Evolutionary conservation across 306 rosid genomes (phyloP).

Genomic region (Albizia julibrissin): DNA sequence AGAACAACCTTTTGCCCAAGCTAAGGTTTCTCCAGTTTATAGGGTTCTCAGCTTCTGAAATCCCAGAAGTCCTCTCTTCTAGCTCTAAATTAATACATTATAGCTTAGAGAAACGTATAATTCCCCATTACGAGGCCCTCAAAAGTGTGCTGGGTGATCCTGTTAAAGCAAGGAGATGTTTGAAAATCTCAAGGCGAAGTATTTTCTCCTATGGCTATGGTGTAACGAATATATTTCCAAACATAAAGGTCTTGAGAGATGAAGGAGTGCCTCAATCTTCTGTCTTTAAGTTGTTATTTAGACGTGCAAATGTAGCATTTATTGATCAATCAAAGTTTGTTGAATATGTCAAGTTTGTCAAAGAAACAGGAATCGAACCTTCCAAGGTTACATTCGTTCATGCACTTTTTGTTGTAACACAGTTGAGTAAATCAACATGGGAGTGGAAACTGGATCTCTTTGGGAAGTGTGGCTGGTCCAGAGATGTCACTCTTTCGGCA

Average conservation of each 20-base stretch:
- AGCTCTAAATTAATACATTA: accelerated
- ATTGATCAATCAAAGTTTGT: background rate
- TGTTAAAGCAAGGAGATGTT: too few species aligned
- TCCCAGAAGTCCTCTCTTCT: background rate
- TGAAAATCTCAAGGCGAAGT: too few species aligned
- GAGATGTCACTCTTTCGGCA: constrained; percentile 4
- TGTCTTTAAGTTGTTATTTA: background rate
- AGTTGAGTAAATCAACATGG: background rate
- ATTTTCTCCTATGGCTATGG: background rate
- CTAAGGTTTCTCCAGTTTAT: background rate
- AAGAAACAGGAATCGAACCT: background rate
- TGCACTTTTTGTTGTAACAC: background rate
- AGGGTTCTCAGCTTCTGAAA: background rate
- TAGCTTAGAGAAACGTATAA: constrained; percentile 8
- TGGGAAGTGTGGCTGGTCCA: background rate
- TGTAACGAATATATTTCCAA: too few species aligned
- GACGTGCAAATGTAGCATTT: background rate
- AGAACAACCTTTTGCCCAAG: background rate
- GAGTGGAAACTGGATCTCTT: background rate
- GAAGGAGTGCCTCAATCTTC: background rate
- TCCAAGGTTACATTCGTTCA: background rate
- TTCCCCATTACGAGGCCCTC: constrained; percentile 31
- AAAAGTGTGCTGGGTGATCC: constrained; percentile 24
- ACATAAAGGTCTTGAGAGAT: too few species aligned
- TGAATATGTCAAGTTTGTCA: background rate